Evolutionary conservation across 2,329 filamentous ascomycete genomes (phyloP).

Genomic region (Trichoderma gracile): DNA sequence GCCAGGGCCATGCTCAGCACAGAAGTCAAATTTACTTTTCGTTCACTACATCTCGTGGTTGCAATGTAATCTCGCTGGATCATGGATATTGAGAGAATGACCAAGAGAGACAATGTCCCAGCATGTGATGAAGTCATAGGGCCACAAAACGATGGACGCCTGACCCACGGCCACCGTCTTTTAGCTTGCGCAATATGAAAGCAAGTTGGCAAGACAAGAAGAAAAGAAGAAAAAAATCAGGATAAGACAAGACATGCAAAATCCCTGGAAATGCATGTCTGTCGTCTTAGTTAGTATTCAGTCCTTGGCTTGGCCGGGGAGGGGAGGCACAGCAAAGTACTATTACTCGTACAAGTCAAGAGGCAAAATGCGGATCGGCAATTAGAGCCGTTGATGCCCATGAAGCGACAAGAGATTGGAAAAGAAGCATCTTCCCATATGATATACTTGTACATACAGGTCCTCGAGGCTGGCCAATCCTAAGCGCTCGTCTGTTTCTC

Average conservation of each 20-base stretch:
- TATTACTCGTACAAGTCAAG: too few species aligned
- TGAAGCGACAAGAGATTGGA: not conserved
- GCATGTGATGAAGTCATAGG: slow-evolving; percentile 17
- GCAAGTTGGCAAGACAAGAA: too few species aligned
- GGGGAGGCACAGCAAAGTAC: too few species aligned
- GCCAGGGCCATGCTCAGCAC: not conserved
- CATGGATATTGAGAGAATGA: not conserved
- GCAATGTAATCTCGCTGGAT: not conserved
- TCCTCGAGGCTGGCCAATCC: not conserved
- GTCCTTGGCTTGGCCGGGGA: not conserved
- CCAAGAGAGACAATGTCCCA: not conserved
- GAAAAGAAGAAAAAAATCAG: too few species aligned
- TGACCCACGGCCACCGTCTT: slow-evolving; percentile 10
- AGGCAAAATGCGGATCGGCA: slow-evolving; percentile 14
- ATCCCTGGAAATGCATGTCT: too few species aligned
- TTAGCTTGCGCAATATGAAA: slow-evolving; percentile 7
- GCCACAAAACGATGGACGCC: slow-evolving; percentile 18
- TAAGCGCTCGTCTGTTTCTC: not conserved
- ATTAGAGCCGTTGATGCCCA: slow-evolving; percentile 4
- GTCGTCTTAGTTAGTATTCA: too few species aligned
- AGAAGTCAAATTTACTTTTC: not conserved
- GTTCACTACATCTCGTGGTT: not conserved
- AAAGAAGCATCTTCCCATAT: not conserved
- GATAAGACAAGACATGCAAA: too few species aligned
- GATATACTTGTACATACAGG: not conserved